Base-by-base conservation (phyloP, 2,329 filamentous ascomycete genomes). In the Macroventuria anomochaeta region DNA sequence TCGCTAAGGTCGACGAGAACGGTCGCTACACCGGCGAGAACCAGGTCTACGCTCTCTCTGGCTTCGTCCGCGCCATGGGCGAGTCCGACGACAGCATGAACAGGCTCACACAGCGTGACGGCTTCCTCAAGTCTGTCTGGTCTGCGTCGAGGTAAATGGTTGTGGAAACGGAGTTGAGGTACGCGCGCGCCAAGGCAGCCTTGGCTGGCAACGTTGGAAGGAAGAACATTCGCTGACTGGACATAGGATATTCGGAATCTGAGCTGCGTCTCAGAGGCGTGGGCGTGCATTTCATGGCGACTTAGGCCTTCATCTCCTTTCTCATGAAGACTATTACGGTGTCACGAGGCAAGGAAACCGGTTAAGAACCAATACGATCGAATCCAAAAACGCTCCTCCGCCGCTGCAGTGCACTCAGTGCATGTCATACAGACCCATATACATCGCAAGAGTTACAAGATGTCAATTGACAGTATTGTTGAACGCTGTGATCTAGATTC, bases 1-100 rank as follows among this genome's bases (percentile, higher is more conserved):
- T 99, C 78, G 93, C 89, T 81, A 97, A 97, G 85, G 95, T 99
- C 74, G 93, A 97, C 81, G 95, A 99, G 88, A 96, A 93, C 84
- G 95, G 95, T 79, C 91, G 93, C 74, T 92, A 93, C 83, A 91
- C 91, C 70, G 92, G 93, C 81, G 95, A 97, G 85, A 96, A 93
- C 88, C 90, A 97, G 82, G 88, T 91, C 77, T 99, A 96, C 79
- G 93, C 95, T 72, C 89, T 99, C 67, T 96, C 90, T 83, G 95
- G 95, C 65, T 99, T 97, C 84, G 91, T 99, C 75, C 89, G 95
- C 72, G 91, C 93, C 72, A 95, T 96, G 87, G 95, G 95, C 77
- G 96, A 99, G 90, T 88, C 88, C 80, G 95, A 99, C 79, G 95
- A 99, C 83, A 86, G 90, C 74, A 81, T 99, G 76, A 99, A 99